phyloP scores from a whole-genome alignment of 306 rosid genomes.

The Erythrophleum fordii region DNA sequence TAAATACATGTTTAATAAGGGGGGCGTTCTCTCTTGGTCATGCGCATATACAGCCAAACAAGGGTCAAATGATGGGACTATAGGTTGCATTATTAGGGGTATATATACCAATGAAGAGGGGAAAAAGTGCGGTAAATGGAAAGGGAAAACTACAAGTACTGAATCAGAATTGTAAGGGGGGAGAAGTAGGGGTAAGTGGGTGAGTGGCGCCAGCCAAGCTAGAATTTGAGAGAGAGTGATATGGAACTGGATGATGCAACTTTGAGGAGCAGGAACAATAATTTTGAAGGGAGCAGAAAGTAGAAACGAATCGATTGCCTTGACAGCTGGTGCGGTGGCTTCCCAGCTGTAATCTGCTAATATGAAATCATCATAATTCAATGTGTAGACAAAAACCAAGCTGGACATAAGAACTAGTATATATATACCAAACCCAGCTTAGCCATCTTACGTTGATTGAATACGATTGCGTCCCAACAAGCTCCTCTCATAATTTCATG shows the following conservation, averaged over 20 bases:
- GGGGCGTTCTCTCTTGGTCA: not conserved
- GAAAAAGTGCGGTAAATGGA: not conserved
- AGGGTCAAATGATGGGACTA: not conserved
- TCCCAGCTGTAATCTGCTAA: constrained; percentile 9
- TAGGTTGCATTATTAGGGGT: not conserved
- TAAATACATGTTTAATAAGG: not conserved
- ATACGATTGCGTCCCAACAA: not conserved
- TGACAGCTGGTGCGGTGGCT: not conserved
- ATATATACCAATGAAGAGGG: not conserved
- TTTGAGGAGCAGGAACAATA: too few species aligned
- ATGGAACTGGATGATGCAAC: not conserved
- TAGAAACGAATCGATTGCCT: not conserved
- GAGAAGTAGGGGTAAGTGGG: too few species aligned
- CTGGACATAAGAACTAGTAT: not conserved
- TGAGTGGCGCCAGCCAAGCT: not conserved
- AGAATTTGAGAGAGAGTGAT: not conserved
- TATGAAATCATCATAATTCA: not conserved
- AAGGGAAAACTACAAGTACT: too few species aligned
- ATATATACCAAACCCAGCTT: not conserved
- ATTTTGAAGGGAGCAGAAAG: not conserved
- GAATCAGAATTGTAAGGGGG: too few species aligned
- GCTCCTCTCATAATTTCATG: not conserved
- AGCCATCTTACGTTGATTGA: not conserved
- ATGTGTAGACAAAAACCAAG: not conserved
- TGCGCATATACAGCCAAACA: not conserved